Percentiles rank a stretch among this genome's conserved stretches.
phyloP scores from a whole-genome alignment of 225 moss, liverwort and hornwort genomes.

The Polytrichum formosum region DNA sequence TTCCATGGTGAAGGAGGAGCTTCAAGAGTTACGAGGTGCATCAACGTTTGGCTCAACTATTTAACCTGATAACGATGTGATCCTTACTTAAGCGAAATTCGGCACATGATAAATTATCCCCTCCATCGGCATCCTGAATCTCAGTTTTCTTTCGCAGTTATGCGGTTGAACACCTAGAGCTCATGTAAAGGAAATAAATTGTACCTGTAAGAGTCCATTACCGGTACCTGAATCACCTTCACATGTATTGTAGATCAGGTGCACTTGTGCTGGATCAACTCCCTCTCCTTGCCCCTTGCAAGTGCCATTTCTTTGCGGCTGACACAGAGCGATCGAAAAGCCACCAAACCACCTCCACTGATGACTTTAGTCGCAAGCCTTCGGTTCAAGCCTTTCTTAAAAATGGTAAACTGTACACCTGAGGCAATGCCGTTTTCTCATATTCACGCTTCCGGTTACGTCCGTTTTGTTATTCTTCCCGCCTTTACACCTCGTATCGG shows the following conservation, averaged over 20 bases:
- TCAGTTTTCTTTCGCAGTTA: background rate
- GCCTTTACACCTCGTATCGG: too few relatives aligned
- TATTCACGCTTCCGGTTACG: background rate
- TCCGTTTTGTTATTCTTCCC: too few relatives aligned
- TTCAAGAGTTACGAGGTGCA: constrained; percentile 41
- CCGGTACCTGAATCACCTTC: background rate
- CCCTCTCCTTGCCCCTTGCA: constrained; percentile 51
- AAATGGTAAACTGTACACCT: constrained; percentile 31
- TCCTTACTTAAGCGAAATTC: background rate
- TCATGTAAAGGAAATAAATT: background rate
- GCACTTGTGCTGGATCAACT: constrained; percentile 35
- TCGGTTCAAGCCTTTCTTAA: constrained; percentile 42
- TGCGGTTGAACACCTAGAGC: background rate
- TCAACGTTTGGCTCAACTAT: background rate
- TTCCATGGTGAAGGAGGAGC: constrained; percentile 23
- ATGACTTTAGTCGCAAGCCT: constrained; percentile 19
- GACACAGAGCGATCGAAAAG: constrained; percentile 3
- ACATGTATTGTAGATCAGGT: constrained; percentile 22
- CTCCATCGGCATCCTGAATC: background rate
- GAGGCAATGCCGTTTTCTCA: constrained; percentile 1
- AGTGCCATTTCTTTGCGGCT: constrained; percentile 44
- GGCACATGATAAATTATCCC: background rate
- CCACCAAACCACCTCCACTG: constrained; percentile 12
- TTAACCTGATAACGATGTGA: background rate
- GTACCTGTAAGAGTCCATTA: background rate